phyloP scores from a whole-genome alignment of 371 early-diverging fungal species.

The Mortierella sp. region DNA sequence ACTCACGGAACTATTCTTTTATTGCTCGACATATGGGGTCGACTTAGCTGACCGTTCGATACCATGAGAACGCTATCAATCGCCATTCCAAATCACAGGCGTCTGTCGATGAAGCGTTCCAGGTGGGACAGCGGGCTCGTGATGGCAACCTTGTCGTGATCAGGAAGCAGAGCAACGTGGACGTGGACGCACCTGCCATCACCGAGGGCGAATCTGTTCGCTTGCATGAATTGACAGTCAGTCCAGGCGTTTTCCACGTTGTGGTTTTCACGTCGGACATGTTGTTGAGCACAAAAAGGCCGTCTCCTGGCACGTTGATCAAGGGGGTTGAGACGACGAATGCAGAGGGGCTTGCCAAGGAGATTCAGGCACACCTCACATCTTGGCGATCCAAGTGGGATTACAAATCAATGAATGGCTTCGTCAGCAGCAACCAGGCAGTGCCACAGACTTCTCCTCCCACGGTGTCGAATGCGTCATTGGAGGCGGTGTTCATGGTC shows the following conservation, averaged over 20 bases:
- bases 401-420: conserved; percentile 6
- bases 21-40: too few relatives aligned
- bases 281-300: conserved; percentile 1
- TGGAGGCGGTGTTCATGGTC: conserved; percentile 21
- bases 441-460: background rate
- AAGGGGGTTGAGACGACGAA: conserved; percentile 15
- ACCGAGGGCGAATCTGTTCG: conserved; percentile 2
- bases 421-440: background rate
- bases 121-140: conserved; percentile 36
- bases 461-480: background rate
- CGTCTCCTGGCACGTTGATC: conserved; percentile 2
- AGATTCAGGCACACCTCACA: conserved; percentile 8
- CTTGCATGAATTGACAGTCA: conserved; percentile 26
- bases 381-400: conserved; percentile 29
- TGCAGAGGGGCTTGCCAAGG: conserved; percentile 8
- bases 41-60: conserved; percentile 29
- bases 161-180: conserved; percentile 12
- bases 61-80: conserved; percentile 41
- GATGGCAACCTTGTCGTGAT: conserved; percentile 30
- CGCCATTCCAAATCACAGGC: conserved; percentile 32
- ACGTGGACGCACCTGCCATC: too few relatives aligned
- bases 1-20: background rate
- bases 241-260: conserved; percentile 40
- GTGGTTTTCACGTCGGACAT: conserved; percentile 34
- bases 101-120: conserved; percentile 12